Base-by-base conservation (phyloP, 768 basidiomycete genomes). In the Lactarius evosmus region DNA sequence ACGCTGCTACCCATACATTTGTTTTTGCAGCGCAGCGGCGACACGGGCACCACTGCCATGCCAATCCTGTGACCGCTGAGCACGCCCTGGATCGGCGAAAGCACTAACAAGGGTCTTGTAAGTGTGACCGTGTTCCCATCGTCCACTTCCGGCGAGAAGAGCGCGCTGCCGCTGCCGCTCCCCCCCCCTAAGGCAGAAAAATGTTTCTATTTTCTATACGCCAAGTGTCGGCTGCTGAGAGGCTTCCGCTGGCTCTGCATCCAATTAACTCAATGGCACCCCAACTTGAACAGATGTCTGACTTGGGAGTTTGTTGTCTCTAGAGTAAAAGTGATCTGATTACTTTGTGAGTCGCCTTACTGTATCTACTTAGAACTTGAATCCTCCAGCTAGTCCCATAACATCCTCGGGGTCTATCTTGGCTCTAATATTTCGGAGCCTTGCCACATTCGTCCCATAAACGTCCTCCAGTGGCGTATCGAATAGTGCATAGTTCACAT, bases 121-220 rank as follows among this genome's bases (percentile, higher is more conserved):
- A 60, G 16, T 27, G 3, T 27, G n/a, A 56, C 14, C 1, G 63
- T 60, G 25, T 40, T 53, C 56, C 55, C 53, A n/a, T 27, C 40
- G 33, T 58, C 62, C 17, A 58, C 63, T 8, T 65, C 67, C 16
- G 73, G 72, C 8, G 70, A 71, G 52, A 72, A 73, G n/a, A 74
- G 62, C 5, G 74, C 71, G 56, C 67, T 70, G 25, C 54, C n/a
- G 32, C 14, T 54, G 36, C 17, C 29, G 25, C 46, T 49, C 46
- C 25, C 46, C 22, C 12, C 46, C 9, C n/a, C n/a, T n/a, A n/a
- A n/a, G n/a, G n/a, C n/a, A n/a, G n/a, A n/a, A n/a, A n/a, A n/a
- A n/a, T n/a, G n/a, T n/a, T n/a, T n/a, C n/a, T n/a, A n/a, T n/a
- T n/a, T n/a, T n/a, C n/a, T n/a, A n/a, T n/a, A n/a, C n/a, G n/a